Evolutionary conservation across 345 rosid species (phyloP), one percentile per base, ranked within the genome.

Genomic region (Corchorus capsularis): DNA sequence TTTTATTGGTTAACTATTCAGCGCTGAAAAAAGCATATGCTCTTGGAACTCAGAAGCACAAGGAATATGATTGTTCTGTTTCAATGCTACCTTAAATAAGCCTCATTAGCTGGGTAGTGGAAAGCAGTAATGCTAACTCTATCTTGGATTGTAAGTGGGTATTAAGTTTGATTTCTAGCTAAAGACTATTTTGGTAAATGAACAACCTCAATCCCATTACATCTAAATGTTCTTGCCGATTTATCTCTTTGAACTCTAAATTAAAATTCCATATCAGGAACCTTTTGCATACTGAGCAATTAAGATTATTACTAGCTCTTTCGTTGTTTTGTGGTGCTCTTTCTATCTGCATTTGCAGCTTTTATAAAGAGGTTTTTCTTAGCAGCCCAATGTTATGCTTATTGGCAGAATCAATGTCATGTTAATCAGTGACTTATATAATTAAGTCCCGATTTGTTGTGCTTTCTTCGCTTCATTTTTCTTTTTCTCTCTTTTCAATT

Each of bases 141-240:
- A 22, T 66, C 67, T 57, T 37, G 37, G 14, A 32, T 69, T 10
- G 41, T 69, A 15, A 13, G 34, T 52, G 5, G 16, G 47, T 70
- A 35, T 70, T 53, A 34, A 52, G 45, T 53, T 27, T 17, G 61
- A 17, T 69, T 50, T 69, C 59, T 69, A 50, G 22, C 59, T 69
- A 8, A 56, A 32, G 27, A 69, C 17, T 16, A 22, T 50, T 50
- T 69, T 50, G 59, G 57, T 5, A 52, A 67, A 34, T 35, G 61
- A 70, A 15, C 27, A 70, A n/a, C 47, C 49, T 53, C 74, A 54
- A 70, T 53, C 32, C 16, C 32, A 53, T 35, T 70, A 22, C 16
- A 69, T 52, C 46, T 69, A 19, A 52, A 50, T 41, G 32, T 22
- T 52, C 27, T 52, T 17, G 27, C 32, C 17, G 6, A 4, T 17